These are phyloP conservation scores for Fraxinus baroniana DNA, from an alignment of 305 asterid species.

Conservation along the genomic window DNA sequence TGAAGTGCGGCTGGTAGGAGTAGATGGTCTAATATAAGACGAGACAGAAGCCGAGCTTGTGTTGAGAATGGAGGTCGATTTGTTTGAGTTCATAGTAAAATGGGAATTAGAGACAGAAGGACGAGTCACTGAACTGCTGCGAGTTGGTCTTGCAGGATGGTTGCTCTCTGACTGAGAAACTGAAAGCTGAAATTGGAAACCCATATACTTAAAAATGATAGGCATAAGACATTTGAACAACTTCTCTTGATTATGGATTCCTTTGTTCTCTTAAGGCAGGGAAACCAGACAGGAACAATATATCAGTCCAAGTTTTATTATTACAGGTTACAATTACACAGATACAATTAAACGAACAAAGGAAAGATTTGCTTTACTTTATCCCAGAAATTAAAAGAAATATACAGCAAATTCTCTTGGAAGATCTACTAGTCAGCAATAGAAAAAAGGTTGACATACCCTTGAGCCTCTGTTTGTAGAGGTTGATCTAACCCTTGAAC, in stretches of 20 bases:
- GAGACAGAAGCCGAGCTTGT: slow-evolving; percentile 97
- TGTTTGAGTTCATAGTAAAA: slow-evolving; percentile 64
- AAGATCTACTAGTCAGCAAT: slow-evolving; percentile 15
- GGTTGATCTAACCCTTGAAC: slow-evolving; percentile 61
- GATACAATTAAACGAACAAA: not conserved
- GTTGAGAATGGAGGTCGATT: slow-evolving; percentile 69
- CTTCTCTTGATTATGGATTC: not conserved
- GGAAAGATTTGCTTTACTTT: not conserved
- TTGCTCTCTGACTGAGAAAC: slow-evolving; percentile 84
- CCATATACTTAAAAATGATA: not conserved
- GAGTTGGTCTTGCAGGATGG: slow-evolving; percentile 62
- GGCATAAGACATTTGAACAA: not conserved
- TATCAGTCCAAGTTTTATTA: not conserved
- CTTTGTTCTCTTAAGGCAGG: slow-evolving; percentile 3
- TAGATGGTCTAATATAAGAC: slow-evolving; percentile 91
- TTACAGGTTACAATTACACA: slow-evolving; percentile 2
- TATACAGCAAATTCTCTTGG: slow-evolving; percentile 5
- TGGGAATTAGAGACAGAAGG: slow-evolving; percentile 75
- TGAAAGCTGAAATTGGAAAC: slow-evolving; percentile 63
- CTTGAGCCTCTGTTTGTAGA: slow-evolving; percentile 84
- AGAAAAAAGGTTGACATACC: slow-evolving; percentile 47
- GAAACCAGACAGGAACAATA: slow-evolving; percentile 13
- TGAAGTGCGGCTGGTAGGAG: slow-evolving; percentile 73
- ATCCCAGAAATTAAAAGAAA: slow-evolving; percentile 10
- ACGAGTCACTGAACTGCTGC: slow-evolving; percentile 86